phyloP scores from a whole-genome alignment of 257 asterid genomes.

The Scutellaria baicalensis region DNA sequence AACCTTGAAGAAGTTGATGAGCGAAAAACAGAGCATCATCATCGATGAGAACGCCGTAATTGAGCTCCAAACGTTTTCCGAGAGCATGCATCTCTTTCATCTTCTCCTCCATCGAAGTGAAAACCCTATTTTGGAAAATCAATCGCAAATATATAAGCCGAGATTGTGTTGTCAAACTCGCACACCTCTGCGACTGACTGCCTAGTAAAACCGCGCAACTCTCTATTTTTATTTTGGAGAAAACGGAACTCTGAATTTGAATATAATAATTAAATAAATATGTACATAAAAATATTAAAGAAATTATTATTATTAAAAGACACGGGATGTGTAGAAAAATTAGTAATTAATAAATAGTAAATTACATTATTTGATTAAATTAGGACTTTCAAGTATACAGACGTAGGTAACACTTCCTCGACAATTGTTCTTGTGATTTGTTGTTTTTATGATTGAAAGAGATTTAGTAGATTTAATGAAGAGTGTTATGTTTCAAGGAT shows the following conservation, averaged over 20 bases:
- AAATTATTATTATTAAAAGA: too few relatives aligned
- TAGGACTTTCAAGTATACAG: background rate
- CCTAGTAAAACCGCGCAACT: too few relatives aligned
- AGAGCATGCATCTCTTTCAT: background rate
- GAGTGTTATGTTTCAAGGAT: too few relatives aligned
- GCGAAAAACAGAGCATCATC: background rate
- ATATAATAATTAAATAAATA: background rate
- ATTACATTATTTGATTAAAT: background rate
- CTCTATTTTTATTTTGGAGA: too few relatives aligned
- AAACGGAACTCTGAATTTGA: background rate
- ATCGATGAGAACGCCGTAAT: background rate
- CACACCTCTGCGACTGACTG: too few relatives aligned
- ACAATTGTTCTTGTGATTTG: too few relatives aligned
- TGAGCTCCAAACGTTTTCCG: background rate
- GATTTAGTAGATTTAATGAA: too few relatives aligned
- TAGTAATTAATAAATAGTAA: too few relatives aligned
- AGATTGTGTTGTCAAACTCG: background rate
- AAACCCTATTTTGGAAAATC: background rate
- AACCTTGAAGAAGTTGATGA: background rate
- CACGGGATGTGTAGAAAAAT: too few relatives aligned
- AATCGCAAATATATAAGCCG: background rate
- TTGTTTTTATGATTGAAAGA: too few relatives aligned
- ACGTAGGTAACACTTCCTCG: too few relatives aligned
- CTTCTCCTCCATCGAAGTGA: background rate
- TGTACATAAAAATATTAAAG: too few relatives aligned